Evolutionary conservation across 768 basidiomycete genomes (phyloP), one percentile per base, ranked within the genome.

Genomic region (Lactarius vividus): DNA sequence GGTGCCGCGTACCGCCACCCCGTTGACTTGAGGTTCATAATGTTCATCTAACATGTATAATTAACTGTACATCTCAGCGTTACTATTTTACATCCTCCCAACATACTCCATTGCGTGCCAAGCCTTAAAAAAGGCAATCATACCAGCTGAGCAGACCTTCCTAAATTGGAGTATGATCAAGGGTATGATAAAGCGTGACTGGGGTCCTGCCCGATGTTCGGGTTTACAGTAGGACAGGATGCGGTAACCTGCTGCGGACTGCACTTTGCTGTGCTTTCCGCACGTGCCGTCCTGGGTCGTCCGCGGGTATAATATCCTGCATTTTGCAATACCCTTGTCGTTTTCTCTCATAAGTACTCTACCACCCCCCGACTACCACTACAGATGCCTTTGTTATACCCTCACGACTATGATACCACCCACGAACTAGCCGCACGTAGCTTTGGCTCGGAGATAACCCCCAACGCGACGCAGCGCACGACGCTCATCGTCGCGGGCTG

Each of bases 401-500:
- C 46, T 42, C 7, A 42, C n/a, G 60, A 61, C 7, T 31, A 49
- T 20, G 35, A 37, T 44, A 31, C 54, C 35, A 3, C 29, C n/a
- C 61, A 62, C 3, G 49, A 44, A 39, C 20, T 67, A 15, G 39
- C 37, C 33, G 73, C 74, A 46, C 73, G 77, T 55, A 72, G 72
- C 63, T 72, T 73, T 28, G 52, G 57, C 46, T 71, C 70, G 18
- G 28, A 61, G 18, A 57, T 93, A 40, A 84, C 84, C 28, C 91
- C 91, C 1, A 91, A 85, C 68, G 79, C 77, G 11, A 93, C 92
- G 9, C 92, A 94, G 74, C 79, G 80, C 69, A 85, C 79, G 16
- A 94, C 92, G 1, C 77, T 94, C 56, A 92, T 94, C 62, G 88
- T 92, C 35, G 92, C 91, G 8, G 91, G 85, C 11, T 81, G 80